A percentile compares a stretch with the other conserved stretches of the same genome.
Conservation (phyloP, 2,329 filamentous ascomycete genomes). For the Pyricularia pennisetigena region DNA sequence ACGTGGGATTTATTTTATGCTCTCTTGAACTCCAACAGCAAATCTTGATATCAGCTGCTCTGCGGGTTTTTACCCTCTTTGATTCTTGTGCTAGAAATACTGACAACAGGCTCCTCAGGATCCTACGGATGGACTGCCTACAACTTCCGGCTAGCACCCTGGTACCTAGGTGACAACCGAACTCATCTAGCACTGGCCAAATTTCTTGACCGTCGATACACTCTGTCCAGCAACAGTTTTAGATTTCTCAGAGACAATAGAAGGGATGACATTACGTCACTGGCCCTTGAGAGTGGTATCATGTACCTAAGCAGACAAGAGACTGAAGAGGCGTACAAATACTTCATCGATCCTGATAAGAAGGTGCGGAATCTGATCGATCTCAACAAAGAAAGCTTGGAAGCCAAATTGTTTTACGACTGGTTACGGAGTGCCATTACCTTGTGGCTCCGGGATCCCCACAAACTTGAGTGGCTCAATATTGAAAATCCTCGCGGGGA, state of each 20-base stretch:
- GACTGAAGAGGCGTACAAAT: slow-evolving; percentile 7
- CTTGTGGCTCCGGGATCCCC: slow-evolving; percentile 6
- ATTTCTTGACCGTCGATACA: slow-evolving; percentile 17
- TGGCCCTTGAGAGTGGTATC: slow-evolving; percentile 13
- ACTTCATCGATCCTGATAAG: slow-evolving; percentile 8
- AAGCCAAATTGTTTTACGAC: slow-evolving; percentile 10
- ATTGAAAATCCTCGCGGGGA: slow-evolving; percentile 14
- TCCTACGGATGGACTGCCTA: slow-evolving; percentile 17
- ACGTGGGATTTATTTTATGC: background rate
- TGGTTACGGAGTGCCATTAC: slow-evolving; percentile 2
- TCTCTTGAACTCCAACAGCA: background rate
- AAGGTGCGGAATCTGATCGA: slow-evolving; percentile 10
- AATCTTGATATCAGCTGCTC: background rate
- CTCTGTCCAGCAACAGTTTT: slow-evolving; percentile 18
- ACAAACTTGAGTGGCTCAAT: slow-evolving; percentile 6
- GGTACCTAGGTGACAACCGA: slow-evolving; percentile 11
- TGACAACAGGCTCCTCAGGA: background rate
- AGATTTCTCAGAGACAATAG: slow-evolving; percentile 15
- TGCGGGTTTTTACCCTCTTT: background rate
- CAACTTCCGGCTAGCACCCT: slow-evolving; percentile 20
- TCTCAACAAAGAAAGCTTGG: slow-evolving; percentile 2
- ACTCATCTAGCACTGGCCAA: slow-evolving; percentile 11
- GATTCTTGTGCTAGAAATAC: background rate
- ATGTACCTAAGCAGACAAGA: slow-evolving; percentile 20
- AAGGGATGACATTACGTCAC: background rate